Evolutionary conservation across 2,329 filamentous ascomycete genomes (phyloP).

Genomic region (Fusarium gaditjirri): DNA sequence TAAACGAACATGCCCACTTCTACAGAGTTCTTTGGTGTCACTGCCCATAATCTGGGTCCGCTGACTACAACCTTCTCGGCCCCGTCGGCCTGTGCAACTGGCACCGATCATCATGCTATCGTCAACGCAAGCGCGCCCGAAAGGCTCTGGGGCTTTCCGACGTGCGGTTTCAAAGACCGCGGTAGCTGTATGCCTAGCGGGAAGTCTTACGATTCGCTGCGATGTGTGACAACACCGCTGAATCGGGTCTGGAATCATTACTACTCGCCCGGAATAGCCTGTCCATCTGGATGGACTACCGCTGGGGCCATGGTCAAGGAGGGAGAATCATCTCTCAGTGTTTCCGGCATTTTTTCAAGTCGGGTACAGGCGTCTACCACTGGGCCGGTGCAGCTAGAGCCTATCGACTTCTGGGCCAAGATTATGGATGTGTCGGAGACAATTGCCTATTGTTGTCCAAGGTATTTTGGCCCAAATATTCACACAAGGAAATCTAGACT

Average conservation of each 20-base stretch:
- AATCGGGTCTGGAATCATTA: not conserved
- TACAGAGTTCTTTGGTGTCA: conserved; percentile 1
- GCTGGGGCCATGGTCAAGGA: not conserved
- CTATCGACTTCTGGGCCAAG: not conserved
- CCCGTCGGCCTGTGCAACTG: not conserved
- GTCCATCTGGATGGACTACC: conserved; percentile 1
- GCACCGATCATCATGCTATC: not conserved
- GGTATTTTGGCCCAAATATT: not conserved
- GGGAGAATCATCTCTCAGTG: accelerated
- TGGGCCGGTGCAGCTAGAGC: not conserved
- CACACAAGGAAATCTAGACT: accelerated
- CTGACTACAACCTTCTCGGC: not conserved
- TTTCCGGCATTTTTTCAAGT: not conserved
- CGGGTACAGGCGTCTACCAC: not conserved
- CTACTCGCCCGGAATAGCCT: not conserved
- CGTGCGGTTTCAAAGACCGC: not conserved
- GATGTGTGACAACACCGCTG: accelerated
- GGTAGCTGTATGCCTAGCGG: not conserved
- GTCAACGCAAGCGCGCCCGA: not conserved
- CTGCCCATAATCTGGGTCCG: not conserved
- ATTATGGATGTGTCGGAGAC: not conserved
- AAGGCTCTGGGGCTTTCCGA: too few species aligned
- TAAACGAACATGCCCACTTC: not conserved
- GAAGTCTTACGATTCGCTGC: accelerated
- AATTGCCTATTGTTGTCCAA: conserved; percentile 1